Base-by-base conservation (phyloP, 2,329 filamentous ascomycete genomes). In the Chrysoporthe austroafricana region DNA sequence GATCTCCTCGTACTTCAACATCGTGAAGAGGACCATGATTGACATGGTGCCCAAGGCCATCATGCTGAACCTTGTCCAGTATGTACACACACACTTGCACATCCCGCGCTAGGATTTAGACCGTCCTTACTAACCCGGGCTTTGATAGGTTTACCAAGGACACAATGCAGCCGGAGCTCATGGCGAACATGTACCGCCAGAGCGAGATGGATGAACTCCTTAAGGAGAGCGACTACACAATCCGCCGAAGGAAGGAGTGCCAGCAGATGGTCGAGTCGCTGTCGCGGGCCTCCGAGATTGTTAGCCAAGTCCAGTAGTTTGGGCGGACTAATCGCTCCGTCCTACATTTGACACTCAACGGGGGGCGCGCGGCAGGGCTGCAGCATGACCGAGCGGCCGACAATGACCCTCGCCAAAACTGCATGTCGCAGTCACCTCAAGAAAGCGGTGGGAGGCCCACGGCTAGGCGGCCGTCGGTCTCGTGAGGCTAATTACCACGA, bases 31-130 rank as follows among this genome's bases (percentile, higher is more conserved):
- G 73, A 99, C 96, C 70, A 96, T 99, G 94, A 97, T 98, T 73
- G 96, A 99, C 77, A 99, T 99, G 96, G 96, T 99, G 6, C 96
- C 96, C 73, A 99, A 99, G 83, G 96, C 96, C 52, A 96, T 99
- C 77, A 99, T 99, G 96, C 87, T 98, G 73, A 97, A 88, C 74
- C 91, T 99, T 58, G 96, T 99, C 63, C 90, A 95, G 91, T 97
- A 89, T 79, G 93, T 90, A 48, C 8, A 48, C 26, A 48, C 26
- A 6, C 16, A 8, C 18, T 42, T 34, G 14, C 8, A n/a, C 48
- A 54, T 32, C 5, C 13, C 16, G 26, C 32, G 50, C 50, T 54
- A n/a, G 50, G 9, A 13, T 7, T 13, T 6, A 16, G 50, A 54
- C 11, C 73, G 64, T 76, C 74, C 60, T 74, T 64, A 52, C 64